Evolutionary conservation across 345 rosid genomes (phyloP).

Genomic region (Leavenworthia alabamica): DNA sequence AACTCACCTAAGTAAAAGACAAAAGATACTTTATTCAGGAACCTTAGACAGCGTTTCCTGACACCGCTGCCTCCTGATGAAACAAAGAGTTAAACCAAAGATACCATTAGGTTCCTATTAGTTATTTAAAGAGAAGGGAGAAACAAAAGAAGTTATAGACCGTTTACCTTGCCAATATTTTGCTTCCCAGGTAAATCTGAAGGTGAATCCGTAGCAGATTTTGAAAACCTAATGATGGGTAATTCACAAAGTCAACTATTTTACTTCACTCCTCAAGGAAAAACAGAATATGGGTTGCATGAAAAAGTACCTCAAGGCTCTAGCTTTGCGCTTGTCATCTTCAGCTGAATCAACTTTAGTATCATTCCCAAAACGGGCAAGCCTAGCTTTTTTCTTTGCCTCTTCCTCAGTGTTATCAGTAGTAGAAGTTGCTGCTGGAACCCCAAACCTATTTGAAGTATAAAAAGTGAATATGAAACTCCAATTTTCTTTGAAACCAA

Average conservation of each 20-base stretch:
- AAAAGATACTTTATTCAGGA: constrained; percentile 34
- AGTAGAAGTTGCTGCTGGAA: constrained; percentile 37
- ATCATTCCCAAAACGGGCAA: constrained; percentile 55
- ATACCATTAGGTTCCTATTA: neutral
- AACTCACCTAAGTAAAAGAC: constrained; percentile 36
- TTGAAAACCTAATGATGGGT: constrained; percentile 47
- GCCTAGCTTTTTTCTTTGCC: constrained; percentile 81
- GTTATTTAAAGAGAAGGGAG: neutral
- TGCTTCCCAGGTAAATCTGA: constrained; percentile 49
- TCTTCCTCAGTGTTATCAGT: constrained; percentile 45
- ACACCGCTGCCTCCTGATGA: constrained; percentile 61
- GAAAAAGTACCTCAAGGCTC: constrained; percentile 58
- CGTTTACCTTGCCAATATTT: constrained; percentile 40
- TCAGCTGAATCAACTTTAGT: constrained; percentile 47
- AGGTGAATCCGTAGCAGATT: constrained; percentile 39
- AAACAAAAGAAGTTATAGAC: neutral
- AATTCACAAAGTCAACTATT: neutral
- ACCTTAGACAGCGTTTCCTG: constrained; percentile 59
- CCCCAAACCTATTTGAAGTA: constrained; percentile 65
- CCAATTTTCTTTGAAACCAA: neutral
- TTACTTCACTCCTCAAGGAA: neutral
- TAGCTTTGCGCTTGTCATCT: constrained; percentile 77
- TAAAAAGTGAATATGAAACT: neutral
- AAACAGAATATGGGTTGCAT: neutral
- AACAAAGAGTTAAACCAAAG: neutral